Conservation (phyloP, 345 rosid genomes). For the Stellera chamaejasme region DNA sequence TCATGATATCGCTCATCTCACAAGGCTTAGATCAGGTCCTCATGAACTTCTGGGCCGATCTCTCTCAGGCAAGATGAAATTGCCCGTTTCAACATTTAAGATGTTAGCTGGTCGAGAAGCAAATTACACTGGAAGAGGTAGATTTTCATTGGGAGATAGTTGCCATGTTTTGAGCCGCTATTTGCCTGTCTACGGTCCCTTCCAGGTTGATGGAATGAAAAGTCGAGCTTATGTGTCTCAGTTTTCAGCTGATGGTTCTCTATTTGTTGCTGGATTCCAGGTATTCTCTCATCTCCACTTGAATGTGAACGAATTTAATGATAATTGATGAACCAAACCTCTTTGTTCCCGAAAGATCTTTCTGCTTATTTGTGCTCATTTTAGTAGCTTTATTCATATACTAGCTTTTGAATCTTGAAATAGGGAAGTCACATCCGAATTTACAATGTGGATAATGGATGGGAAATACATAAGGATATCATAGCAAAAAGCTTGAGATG, state of each 20-base stretch:
- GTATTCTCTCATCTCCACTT: slow-evolving; percentile 15
- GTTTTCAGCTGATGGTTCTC: slow-evolving; percentile 57
- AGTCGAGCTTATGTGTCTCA: slow-evolving; percentile 57
- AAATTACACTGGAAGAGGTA: slow-evolving; percentile 46
- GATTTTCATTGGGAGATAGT: slow-evolving; percentile 49
- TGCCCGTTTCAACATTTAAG: slow-evolving; percentile 43
- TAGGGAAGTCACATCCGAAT: slow-evolving; percentile 50
- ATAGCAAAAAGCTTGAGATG: slow-evolving; percentile 43
- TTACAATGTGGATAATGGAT: slow-evolving; percentile 50
- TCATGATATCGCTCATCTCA: slow-evolving; percentile 45
- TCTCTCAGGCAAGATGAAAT: slow-evolving; percentile 17
- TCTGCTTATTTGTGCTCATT: too few relatives aligned
- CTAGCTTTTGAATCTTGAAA: neutral
- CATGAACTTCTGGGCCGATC: slow-evolving; percentile 22
- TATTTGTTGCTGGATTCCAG: slow-evolving; percentile 58
- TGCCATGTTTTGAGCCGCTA: slow-evolving; percentile 53
- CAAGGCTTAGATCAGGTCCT: slow-evolving; percentile 43
- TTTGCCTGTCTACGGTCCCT: slow-evolving; percentile 51
- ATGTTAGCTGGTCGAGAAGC: slow-evolving; percentile 63
- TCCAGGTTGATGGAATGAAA: slow-evolving; percentile 23
- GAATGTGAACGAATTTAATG: neutral
- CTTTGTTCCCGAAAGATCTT: too few relatives aligned
- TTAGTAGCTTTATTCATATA: too few relatives aligned
- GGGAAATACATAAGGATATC: slow-evolving; percentile 54
- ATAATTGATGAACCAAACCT: neutral